These are phyloP conservation scores for Truncatella angustata DNA, from an alignment of 2,329 filamentous ascomycete genomes.

Conservation along the genomic window DNA sequence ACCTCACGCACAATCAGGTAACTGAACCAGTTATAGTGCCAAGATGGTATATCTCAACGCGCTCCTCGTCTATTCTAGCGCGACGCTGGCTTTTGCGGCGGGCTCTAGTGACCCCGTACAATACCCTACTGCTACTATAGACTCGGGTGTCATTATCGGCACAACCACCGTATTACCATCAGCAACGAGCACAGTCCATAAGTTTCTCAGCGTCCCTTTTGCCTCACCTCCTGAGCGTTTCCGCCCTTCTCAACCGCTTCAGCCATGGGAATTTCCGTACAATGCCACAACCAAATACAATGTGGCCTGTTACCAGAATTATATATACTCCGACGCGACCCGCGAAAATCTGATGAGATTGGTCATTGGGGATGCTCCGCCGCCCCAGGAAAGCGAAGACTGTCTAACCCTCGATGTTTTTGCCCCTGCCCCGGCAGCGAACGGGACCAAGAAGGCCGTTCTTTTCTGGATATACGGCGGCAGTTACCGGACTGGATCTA, in stretches of 20 bases:
- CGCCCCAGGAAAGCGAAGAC: neutral
- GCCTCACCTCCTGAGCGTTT: neutral
- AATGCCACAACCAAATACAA: constrained; percentile 4
- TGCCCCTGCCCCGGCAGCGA: neutral
- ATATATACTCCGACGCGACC: constrained; percentile 1
- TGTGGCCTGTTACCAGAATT: constrained; percentile 2
- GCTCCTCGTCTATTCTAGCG: neutral
- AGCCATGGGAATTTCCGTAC: neutral
- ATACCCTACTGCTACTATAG: neutral
- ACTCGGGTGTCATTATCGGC: constrained; percentile 1
- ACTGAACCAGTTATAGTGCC: neutral
- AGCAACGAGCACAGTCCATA: neutral
- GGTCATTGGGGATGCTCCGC: neutral
- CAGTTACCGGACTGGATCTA: constrained; percentile 4
- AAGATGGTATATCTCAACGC: neutral
- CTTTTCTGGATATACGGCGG: constrained; percentile 6
- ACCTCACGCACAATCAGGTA: too few species aligned
- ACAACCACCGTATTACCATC: neutral
- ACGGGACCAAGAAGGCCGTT: constrained; percentile 5
- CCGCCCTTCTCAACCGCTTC: neutral
- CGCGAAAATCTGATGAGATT: constrained; percentile 1
- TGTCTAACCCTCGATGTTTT: constrained; percentile 6
- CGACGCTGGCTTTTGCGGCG: neutral
- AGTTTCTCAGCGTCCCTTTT: neutral
- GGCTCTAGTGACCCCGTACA: neutral